Evolutionary conservation across 1,284 basidiomycete genomes (phyloP).

Genomic region (Heterobasidion parviporum): DNA sequence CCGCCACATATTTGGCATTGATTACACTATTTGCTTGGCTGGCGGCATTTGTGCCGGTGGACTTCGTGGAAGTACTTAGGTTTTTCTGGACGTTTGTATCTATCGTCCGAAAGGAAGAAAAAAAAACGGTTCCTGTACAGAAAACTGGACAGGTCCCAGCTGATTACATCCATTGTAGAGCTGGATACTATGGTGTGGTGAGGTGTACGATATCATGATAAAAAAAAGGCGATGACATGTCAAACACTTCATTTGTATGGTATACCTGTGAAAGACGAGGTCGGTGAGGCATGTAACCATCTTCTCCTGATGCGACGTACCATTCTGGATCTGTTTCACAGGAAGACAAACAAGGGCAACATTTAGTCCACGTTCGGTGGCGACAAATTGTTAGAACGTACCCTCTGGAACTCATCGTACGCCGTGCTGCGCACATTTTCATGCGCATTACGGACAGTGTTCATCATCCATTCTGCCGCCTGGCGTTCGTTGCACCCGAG

Average conservation of each 20-base stretch:
- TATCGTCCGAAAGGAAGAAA: no score
- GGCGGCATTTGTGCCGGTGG: not conserved
- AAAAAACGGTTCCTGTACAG: no score
- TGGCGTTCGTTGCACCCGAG: constrained; percentile 80
- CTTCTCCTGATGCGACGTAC: constrained; percentile 17
- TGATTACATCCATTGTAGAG: no score
- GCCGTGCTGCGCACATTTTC: constrained; percentile 89
- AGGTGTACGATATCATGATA: no score
- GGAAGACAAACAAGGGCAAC: constrained; percentile 2
- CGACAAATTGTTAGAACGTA: constrained; percentile 25
- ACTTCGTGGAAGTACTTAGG: no score
- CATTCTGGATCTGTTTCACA: constrained; percentile 40
- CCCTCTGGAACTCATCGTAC: constrained; percentile 90
- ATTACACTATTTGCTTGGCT: not conserved
- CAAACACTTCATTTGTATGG: constrained; percentile 35
- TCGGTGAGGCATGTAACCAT: not conserved
- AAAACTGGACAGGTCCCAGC: no score
- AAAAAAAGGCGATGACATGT: not conserved
- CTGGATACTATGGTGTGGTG: not conserved
- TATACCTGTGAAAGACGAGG: constrained; percentile 27
- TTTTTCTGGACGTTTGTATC: no score
- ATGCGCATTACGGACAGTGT: constrained; percentile 85
- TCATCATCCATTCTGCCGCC: constrained; percentile 90
- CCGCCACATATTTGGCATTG: not conserved
- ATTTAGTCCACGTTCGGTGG: not conserved